These are phyloP conservation scores for Dryadomyces sulphureus DNA, from an alignment of 2,329 filamentous ascomycete genomes.

Conservation along the genomic window DNA sequence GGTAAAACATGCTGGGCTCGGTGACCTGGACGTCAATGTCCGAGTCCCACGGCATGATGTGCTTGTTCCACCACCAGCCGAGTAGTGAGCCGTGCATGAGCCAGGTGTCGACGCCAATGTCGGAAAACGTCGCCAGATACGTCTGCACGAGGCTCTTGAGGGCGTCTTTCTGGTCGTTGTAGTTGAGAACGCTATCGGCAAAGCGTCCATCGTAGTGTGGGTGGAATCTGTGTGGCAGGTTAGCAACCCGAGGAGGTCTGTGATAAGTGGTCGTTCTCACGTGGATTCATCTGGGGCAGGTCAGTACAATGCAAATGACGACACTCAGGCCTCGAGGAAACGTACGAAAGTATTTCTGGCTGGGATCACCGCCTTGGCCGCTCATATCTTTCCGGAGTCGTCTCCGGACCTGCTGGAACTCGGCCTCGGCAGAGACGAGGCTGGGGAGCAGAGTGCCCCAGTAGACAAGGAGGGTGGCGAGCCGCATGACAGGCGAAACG, in stretches of 20 bases:
- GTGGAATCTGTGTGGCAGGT: constrained; percentile 3
- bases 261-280: too few species aligned
- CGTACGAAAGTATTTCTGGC: constrained; percentile 23
- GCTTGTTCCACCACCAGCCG: constrained; percentile 74
- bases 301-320: not conserved
- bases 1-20: constrained; percentile 46
- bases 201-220: constrained; percentile 16
- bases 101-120: constrained; percentile 62
- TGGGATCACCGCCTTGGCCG: constrained; percentile 3
- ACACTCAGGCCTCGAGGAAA: not conserved
- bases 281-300: constrained; percentile 9
- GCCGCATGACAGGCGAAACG: not conserved
- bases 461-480: not conserved
- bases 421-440: not conserved
- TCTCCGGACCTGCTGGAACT: constrained; percentile 3
- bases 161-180: constrained; percentile 44
- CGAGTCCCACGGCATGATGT: constrained; percentile 56
- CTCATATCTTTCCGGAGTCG: constrained; percentile 14
- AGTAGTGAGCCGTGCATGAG: constrained; percentile 72
- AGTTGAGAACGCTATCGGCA: constrained; percentile 22
- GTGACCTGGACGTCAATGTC: constrained; percentile 65
- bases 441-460: not conserved
- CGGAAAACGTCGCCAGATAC: constrained; percentile 53
- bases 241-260: too few species aligned
- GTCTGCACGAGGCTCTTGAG: constrained; percentile 54